Evolutionary conservation across 23 red algal species (phyloP).

Genomic region (Cyanidiococcus yangmingshanensis): DNA sequence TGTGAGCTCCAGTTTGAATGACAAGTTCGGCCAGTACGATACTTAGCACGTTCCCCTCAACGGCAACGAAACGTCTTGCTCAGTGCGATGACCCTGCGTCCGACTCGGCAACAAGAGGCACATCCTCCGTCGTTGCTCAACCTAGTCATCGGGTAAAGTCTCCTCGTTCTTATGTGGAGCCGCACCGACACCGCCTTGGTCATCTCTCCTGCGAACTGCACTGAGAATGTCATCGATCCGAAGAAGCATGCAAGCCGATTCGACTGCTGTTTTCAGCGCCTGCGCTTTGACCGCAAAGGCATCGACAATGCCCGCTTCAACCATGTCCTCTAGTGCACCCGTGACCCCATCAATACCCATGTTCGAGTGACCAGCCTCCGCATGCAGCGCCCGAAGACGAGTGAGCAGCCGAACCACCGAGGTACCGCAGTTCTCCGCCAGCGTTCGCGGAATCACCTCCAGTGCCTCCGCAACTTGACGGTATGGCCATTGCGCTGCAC

Average conservation of each 20-base stretch:
- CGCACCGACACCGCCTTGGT: conserved; percentile 14
- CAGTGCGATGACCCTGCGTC: too few species aligned
- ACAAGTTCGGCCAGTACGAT: too few species aligned
- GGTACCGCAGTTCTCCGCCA: conserved; percentile 93
- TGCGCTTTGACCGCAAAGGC: conserved; percentile 85
- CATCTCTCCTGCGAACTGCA: conserved; percentile 71
- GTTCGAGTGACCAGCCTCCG: conserved; percentile 18
- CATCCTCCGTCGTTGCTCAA: too few species aligned
- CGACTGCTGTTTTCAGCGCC: conserved; percentile 90
- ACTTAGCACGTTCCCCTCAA: too few species aligned
- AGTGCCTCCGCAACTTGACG: conserved; percentile 78
- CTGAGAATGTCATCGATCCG: conserved; percentile 96
- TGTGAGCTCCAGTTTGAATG: too few species aligned
- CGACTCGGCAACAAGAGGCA: too few species aligned
- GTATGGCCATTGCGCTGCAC: conserved; percentile 68
- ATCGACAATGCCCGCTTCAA: conserved; percentile 59
- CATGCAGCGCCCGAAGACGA: conserved; percentile 69
- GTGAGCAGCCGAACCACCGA: conserved; percentile 88
- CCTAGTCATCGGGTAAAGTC: too few species aligned
- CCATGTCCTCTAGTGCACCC: conserved; percentile 76
- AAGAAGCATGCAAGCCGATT: conserved; percentile 85
- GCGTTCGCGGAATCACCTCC: conserved; percentile 93
- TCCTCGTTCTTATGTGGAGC: too few species aligned
- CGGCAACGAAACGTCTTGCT: too few species aligned
- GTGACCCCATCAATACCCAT: conserved; percentile 78